Evolutionary conservation across 495 filamentous ascomycete species (phyloP).

Genomic region (Penicillium simplicissimum): DNA sequence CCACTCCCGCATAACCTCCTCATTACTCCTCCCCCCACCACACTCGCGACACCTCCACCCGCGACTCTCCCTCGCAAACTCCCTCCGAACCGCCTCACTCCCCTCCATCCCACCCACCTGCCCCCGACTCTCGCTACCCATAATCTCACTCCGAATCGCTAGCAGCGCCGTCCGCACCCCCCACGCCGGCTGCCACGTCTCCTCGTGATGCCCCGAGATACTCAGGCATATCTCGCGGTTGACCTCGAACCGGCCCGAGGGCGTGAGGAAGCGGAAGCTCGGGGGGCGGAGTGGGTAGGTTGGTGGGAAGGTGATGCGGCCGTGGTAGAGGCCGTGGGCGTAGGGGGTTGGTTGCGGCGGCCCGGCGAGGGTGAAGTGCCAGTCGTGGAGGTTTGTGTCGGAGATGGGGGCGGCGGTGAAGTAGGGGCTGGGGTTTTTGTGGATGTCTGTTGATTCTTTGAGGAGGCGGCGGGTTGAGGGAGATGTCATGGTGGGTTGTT

Average conservation of each 20-base stretch:
- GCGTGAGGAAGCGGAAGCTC: slow-evolving; percentile 90
- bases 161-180: slow-evolving; percentile 69
- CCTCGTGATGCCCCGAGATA: slow-evolving; percentile 94
- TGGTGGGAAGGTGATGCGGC: slow-evolving; percentile 86
- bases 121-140: slow-evolving; percentile 55
- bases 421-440: slow-evolving; percentile 72
- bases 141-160: slow-evolving; percentile 53
- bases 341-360: slow-evolving; percentile 82
- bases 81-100: slow-evolving; percentile 57
- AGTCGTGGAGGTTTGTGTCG: slow-evolving; percentile 91
- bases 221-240: slow-evolving; percentile 96
- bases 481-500: slow-evolving; percentile 34
- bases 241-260: slow-evolving; percentile 88
- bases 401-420: slow-evolving; percentile 75
- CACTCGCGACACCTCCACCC: slow-evolving; percentile 68
- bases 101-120: slow-evolving; percentile 90
- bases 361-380: slow-evolving; percentile 97
- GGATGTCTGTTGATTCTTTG: slow-evolving; percentile 84
- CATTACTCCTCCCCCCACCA: slow-evolving; percentile 54
- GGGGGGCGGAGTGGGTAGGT: slow-evolving; percentile 89
- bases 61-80: slow-evolving; percentile 62
- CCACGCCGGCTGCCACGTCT: slow-evolving; percentile 98
- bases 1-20: slow-evolving; percentile 68
- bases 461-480: slow-evolving; percentile 54
- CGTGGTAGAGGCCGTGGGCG: slow-evolving; percentile 84